Conservation (phyloP, 805 yeast genomes). For the Ogataea zsoltii region DNA sequence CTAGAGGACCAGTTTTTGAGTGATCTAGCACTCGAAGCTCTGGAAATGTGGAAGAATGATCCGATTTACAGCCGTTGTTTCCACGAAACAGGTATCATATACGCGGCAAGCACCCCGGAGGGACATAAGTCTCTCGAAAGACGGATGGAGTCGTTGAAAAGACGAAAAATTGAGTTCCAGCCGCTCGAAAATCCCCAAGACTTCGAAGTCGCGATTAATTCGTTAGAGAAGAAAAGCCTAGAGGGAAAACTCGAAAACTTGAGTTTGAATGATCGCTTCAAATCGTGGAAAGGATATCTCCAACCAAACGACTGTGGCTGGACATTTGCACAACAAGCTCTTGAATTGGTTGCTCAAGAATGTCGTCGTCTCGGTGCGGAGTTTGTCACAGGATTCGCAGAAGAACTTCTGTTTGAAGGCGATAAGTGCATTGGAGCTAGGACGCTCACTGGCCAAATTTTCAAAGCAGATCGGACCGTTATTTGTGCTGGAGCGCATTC, state of each 20-base stretch:
- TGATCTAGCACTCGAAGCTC: slow-evolving; percentile 37
- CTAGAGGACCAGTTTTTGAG: slow-evolving; percentile 29
- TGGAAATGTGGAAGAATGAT: slow-evolving; percentile 32
- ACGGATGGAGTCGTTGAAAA: slow-evolving; percentile 8
- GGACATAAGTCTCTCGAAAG: background rate
- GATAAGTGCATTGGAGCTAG: slow-evolving; percentile 29
- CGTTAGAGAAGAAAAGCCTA: background rate
- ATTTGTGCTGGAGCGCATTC: slow-evolving; percentile 44
- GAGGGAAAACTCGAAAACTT: background rate
- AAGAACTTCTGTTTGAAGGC: slow-evolving; percentile 19
- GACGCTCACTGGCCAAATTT: slow-evolving; percentile 28
- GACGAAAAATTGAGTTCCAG: slow-evolving; percentile 3
- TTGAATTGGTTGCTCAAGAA: slow-evolving; percentile 32
- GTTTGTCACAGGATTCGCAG: slow-evolving; percentile 29
- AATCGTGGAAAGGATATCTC: slow-evolving; percentile 35
- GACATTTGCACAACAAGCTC: slow-evolving; percentile 37
- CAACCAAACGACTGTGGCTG: slow-evolving; percentile 38
- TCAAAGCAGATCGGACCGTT: slow-evolving; percentile 32
- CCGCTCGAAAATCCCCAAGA: slow-evolving; percentile 1
- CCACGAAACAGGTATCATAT: slow-evolving; percentile 36
- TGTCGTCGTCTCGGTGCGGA: slow-evolving; percentile 35
- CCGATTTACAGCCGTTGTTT: slow-evolving; percentile 22
- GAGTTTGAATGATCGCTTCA: slow-evolving; percentile 15
- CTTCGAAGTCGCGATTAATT: background rate
- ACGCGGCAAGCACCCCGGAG: slow-evolving; percentile 26